Percentiles rank a stretch among this genome's conserved stretches.
phyloP scores from a whole-genome alignment of 352 stramenopile genomes.

The Pseudoperonospora humuli region DNA sequence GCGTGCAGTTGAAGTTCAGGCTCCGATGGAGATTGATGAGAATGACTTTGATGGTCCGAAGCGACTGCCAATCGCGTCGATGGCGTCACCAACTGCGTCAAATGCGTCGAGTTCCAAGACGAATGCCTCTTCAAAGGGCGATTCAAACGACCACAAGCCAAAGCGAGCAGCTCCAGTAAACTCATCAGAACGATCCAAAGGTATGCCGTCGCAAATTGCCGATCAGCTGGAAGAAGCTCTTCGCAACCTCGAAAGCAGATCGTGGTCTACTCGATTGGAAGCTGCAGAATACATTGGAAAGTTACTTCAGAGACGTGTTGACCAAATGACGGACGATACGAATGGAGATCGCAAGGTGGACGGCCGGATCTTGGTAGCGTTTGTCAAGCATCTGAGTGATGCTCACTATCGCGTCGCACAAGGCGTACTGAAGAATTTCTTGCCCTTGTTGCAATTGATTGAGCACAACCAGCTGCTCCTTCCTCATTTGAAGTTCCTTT shows the following conservation, averaged over 20 bases:
- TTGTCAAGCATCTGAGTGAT: constrained; percentile 63
- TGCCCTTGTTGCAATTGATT: constrained; percentile 40
- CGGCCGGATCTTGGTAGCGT: constrained; percentile 38
- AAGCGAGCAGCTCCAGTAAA: constrained; percentile 11
- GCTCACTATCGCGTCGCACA: constrained; percentile 71
- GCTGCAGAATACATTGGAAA: constrained; percentile 43
- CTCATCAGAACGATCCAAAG: constrained; percentile 10
- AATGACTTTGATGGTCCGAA: constrained; percentile 11
- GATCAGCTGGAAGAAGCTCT: constrained; percentile 56
- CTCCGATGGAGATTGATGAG: constrained; percentile 15
- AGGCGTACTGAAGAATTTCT: constrained; percentile 47
- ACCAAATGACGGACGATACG: constrained; percentile 1
- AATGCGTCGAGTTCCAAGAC: constrained; percentile 21
- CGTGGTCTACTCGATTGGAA: constrained; percentile 64
- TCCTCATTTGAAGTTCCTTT: constrained; percentile 44
- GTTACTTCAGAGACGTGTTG: constrained; percentile 12
- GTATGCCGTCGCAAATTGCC: background rate
- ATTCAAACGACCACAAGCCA: constrained; percentile 8
- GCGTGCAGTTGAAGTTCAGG: constrained; percentile 12
- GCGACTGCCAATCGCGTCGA: constrained; percentile 2
- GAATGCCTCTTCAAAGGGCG: constrained; percentile 12
- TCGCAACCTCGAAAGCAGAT: constrained; percentile 34
- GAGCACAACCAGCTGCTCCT: constrained; percentile 33
- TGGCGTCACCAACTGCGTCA: constrained; percentile 20
- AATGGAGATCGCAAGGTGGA: constrained; percentile 37